Conservation (phyloP, 331 rosid species). For the Acacia concinna region DNA sequence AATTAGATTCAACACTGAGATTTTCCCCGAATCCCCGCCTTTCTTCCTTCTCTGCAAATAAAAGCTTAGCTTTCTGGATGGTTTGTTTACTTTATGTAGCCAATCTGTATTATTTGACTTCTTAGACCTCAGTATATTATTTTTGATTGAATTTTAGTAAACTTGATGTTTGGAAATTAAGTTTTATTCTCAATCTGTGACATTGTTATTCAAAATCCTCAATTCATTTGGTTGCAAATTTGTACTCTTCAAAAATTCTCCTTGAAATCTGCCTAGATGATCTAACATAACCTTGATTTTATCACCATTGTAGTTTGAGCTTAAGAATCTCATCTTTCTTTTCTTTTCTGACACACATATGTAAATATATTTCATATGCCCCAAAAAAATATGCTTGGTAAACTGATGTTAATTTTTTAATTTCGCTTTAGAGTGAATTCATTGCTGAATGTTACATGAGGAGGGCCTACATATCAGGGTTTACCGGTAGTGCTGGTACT, state of each 20-base stretch:
- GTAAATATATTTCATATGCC: not conserved
- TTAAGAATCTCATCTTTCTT: not conserved
- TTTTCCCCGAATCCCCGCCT: not conserved
- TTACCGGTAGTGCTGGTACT: conserved; percentile 95
- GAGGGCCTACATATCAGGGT: conserved; percentile 82
- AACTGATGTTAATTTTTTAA: conserved; percentile 8
- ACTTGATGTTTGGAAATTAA: not conserved
- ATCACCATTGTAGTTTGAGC: conserved; percentile 2
- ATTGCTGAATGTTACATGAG: conserved; percentile 89
- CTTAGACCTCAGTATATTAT: not conserved
- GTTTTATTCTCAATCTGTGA: not conserved
- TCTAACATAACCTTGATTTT: not conserved
- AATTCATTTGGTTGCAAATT: not conserved
- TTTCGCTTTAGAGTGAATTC: conserved; percentile 76
- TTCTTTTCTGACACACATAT: not conserved
- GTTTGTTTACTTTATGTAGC: not conserved
- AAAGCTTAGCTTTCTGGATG: not conserved
- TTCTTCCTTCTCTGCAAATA: not conserved
- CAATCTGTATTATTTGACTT: not conserved
- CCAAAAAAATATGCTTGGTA: not conserved
- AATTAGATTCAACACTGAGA: not conserved
- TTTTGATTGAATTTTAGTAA: not conserved
- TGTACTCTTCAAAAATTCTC: not conserved
- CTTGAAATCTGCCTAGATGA: not conserved
- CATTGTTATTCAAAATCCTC: not conserved